phyloP scores from a whole-genome alignment of 306 rosid genomes.

The Hippophae tibetana region DNA sequence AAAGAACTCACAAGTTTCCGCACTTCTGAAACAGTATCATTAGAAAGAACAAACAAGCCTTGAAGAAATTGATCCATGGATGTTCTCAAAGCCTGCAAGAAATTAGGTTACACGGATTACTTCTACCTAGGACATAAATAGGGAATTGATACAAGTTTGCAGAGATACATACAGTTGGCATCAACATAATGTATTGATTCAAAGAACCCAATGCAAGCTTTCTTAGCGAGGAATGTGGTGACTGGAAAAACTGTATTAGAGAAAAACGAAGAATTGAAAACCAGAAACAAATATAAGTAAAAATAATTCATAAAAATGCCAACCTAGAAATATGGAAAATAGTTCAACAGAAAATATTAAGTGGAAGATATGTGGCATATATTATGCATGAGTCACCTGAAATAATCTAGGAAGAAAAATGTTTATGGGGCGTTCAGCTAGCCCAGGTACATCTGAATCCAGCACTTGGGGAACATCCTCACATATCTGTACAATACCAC shows the following conservation, averaged over 20 bases:
- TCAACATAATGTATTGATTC: conserved; percentile 85
- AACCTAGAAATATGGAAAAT: not conserved
- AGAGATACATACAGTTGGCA: conserved; percentile 78
- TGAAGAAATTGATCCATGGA: conserved; percentile 96
- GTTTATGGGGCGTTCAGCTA: conserved; percentile 88
- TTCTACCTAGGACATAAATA: conserved; percentile 6
- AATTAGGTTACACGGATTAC: conserved; percentile 11
- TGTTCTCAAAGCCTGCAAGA: conserved; percentile 51
- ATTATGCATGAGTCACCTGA: conserved; percentile 39
- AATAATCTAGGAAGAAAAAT: conserved; percentile 80
- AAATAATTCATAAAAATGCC: not conserved
- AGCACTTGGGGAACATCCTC: conserved; percentile 97
- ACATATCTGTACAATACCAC: conserved; percentile 50
- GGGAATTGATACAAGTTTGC: conserved; percentile 14
- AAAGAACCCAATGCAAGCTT: conserved; percentile 93
- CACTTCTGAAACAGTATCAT: conserved; percentile 77
- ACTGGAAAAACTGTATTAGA: conserved; percentile 68
- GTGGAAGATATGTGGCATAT: no score
- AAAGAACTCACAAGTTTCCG: conserved; percentile 72
- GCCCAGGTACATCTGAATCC: conserved; percentile 83
- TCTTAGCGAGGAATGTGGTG: conserved; percentile 74
- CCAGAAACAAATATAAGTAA: not conserved
- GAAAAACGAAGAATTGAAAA: not conserved
- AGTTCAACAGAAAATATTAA: not conserved
- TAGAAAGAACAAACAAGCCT: conserved; percentile 82